A percentile compares a stretch with the other conserved stretches of the same genome.
Conservation (phyloP, 1,284 basidiomycete genomes). For the Cronartium ribicola region DNA sequence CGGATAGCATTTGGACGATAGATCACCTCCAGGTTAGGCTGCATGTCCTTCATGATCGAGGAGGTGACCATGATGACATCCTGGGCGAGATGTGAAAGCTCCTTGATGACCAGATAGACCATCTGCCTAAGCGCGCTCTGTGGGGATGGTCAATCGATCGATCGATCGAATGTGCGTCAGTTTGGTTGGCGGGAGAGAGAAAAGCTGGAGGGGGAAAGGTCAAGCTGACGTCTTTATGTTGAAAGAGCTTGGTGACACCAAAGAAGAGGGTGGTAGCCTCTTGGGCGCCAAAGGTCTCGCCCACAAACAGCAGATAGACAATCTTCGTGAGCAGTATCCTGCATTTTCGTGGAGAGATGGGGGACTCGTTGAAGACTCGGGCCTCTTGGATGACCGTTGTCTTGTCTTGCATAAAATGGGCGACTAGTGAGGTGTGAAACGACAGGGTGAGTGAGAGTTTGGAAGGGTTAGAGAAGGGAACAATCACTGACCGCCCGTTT, state of each 20-base stretch:
- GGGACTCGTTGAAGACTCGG: constrained; percentile 97
- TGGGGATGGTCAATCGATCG: neutral
- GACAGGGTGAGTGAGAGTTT: constrained; percentile 20
- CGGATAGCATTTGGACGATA: constrained; percentile 97
- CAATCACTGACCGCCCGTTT: constrained; percentile 58
- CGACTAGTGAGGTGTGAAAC: constrained; percentile 40
- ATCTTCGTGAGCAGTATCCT: constrained; percentile 92
- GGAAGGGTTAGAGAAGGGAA: neutral
- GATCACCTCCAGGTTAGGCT: constrained; percentile 96
- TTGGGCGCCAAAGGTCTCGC: constrained; percentile 89
- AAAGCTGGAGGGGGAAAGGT: neutral
- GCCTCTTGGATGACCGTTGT: constrained; percentile 91
- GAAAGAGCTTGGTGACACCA: constrained; percentile 97
- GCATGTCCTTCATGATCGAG: constrained; percentile 99
- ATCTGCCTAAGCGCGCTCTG: constrained; percentile 93
- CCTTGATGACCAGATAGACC: constrained; percentile 98
- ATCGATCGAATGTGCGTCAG: neutral
- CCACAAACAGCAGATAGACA: constrained; percentile 91
- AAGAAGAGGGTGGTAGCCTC: constrained; percentile 98
- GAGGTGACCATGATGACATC: constrained; percentile 99
- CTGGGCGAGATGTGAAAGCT: constrained; percentile 89
- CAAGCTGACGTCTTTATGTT: constrained; percentile 90
- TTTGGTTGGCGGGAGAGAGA: constrained; percentile 13
- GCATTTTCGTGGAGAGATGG: constrained; percentile 81
- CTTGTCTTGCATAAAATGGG: constrained; percentile 51